These are phyloP conservation scores for Durusdinium trenchii DNA, from an alignment of 73 alveolate genomes.

Conservation along the genomic window DNA sequence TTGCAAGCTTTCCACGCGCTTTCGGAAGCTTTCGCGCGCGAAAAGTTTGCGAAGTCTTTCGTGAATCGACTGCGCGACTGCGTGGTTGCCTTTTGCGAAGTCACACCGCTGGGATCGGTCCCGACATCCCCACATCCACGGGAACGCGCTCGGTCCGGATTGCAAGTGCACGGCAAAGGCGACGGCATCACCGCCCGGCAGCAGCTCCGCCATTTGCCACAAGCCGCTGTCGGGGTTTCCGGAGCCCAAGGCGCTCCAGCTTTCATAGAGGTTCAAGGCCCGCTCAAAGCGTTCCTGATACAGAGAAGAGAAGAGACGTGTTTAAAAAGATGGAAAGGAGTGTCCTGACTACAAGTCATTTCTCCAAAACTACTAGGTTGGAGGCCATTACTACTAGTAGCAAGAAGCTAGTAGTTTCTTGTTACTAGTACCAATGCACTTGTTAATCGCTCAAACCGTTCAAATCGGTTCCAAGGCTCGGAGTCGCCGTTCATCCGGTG, in stretches of 20 bases:
- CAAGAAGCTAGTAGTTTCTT: no score
- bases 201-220: conserved; percentile 77
- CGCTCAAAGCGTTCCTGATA: conserved; percentile 69
- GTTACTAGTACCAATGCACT: no score
- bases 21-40: no score
- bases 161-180: conserved; percentile 82
- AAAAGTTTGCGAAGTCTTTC: no score
- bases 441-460: no score
- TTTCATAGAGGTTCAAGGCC: conserved; percentile 41
- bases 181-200: conserved; percentile 74
- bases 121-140: not conserved
- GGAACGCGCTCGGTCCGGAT: not conserved
- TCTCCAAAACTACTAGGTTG: no score
- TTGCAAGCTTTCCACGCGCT: no score
- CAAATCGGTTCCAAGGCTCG: not conserved
- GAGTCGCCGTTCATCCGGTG: conserved; percentile 37
- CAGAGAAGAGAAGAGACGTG: not conserved
- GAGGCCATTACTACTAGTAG: no score
- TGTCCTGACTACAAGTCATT: no score
- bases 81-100: no score
- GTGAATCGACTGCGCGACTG: no score
- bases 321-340: not conserved
- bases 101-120: no score
- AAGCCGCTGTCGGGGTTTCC: conserved; percentile 59
- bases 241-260: conserved; percentile 69